A percentile compares a stretch with the other conserved stretches of the same genome.
phyloP scores from a whole-genome alignment of 2,329 filamentous ascomycete species.

The Beauveria bassiana region DNA sequence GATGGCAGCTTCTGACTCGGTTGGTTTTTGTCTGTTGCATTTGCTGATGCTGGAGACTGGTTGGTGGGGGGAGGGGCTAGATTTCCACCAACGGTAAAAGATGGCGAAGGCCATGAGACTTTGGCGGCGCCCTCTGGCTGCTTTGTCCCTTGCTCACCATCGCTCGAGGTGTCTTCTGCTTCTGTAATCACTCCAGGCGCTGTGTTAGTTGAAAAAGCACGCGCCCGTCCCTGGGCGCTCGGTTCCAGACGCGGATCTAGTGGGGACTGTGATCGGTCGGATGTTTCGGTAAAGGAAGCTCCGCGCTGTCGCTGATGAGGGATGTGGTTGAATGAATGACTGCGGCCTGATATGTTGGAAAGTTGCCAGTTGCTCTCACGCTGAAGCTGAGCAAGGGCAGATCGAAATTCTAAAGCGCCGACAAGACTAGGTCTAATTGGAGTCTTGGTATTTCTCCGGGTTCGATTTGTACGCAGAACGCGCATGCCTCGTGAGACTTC shows the following conservation, averaged over 20 bases:
- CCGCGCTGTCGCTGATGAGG: slow-evolving; percentile 19
- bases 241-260: slow-evolving; percentile 1
- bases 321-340: slow-evolving; percentile 33
- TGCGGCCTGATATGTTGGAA: slow-evolving; percentile 58
- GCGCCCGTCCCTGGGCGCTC: slow-evolving; percentile 7
- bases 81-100: slow-evolving; percentile 32
- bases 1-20: slow-evolving; percentile 12
- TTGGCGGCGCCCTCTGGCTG: slow-evolving; percentile 6
- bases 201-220: slow-evolving; percentile 2
- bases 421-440: slow-evolving; percentile 90
- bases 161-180: not conserved
- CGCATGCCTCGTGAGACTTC: slow-evolving; percentile 94
- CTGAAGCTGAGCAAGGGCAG: slow-evolving; percentile 79
- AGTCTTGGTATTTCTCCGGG: slow-evolving; percentile 65
- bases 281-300: slow-evolving; percentile 20
- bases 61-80: slow-evolving; percentile 31
- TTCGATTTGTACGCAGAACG: slow-evolving; percentile 59
- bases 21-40: slow-evolving; percentile 2
- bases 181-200: slow-evolving; percentile 2
- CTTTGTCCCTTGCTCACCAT: not conserved
- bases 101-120: slow-evolving; percentile 20
- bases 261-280: slow-evolving; percentile 1
- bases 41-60: slow-evolving; percentile 12
- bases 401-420: slow-evolving; percentile 87
- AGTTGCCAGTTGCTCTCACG: slow-evolving; percentile 70